Conservation (phyloP, 768 basidiomycete genomes). For the Rhizopogon vesiculosus region DNA sequence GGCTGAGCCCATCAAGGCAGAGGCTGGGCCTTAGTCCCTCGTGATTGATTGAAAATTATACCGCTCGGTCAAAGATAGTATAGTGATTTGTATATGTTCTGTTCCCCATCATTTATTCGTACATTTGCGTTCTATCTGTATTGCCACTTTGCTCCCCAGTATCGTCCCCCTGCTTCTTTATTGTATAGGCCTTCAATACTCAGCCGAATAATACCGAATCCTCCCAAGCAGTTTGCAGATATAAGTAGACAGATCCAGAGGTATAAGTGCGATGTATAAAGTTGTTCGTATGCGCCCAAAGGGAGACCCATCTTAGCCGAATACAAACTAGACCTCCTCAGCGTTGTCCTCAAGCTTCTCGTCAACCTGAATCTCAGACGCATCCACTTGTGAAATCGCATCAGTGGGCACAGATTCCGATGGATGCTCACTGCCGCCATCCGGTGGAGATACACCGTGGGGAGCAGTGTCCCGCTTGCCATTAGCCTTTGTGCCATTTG, state of each 20-base stretch:
- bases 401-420: constrained; percentile 30
- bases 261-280: constrained; percentile 11
- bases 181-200: constrained; percentile 26
- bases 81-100: constrained; percentile 24
- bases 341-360: constrained; percentile 41
- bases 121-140: constrained; percentile 35
- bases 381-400: constrained; percentile 24
- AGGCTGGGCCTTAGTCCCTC: constrained; percentile 36
- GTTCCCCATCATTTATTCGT: constrained; percentile 31
- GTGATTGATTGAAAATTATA: constrained; percentile 12
- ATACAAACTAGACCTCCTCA: constrained; percentile 12
- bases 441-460: constrained; percentile 28
- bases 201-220: constrained; percentile 26
- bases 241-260: constrained; percentile 16
- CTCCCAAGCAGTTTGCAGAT: constrained; percentile 11
- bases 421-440: constrained; percentile 35
- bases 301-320: no score
- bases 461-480: constrained; percentile 15
- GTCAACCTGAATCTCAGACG: constrained; percentile 34
- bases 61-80: constrained; percentile 21
- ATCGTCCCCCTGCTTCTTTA: constrained; percentile 24
- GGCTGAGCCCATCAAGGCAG: constrained; percentile 62
- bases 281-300: constrained; percentile 9
- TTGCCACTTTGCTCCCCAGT: constrained; percentile 28
- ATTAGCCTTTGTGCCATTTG: constrained; percentile 25